phyloP scores from a whole-genome alignment of 2,329 filamentous ascomycete species.

The Epicoccum nigrum region DNA sequence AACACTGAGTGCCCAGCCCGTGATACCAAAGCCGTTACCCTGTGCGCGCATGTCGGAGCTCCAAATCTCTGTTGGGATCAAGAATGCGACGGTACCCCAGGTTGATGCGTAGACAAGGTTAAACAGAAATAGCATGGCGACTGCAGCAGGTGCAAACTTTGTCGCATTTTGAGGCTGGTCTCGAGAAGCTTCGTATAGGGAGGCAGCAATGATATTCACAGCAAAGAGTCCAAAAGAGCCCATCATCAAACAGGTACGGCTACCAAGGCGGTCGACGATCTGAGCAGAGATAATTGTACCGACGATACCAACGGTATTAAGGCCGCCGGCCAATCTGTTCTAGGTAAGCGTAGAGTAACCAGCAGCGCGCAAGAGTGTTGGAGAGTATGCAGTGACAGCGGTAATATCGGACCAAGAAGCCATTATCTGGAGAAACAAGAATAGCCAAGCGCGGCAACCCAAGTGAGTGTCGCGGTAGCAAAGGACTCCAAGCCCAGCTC shows the following conservation, averaged over 20 bases:
- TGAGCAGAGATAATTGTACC: slow-evolving; percentile 4
- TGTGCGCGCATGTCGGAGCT: slow-evolving; percentile 4
- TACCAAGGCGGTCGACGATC: slow-evolving; percentile 9
- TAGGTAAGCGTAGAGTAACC: slow-evolving; percentile 50
- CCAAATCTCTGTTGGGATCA: slow-evolving; percentile 10
- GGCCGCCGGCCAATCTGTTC: slow-evolving; percentile 57
- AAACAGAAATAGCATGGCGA: slow-evolving; percentile 3
- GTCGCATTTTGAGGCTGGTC: slow-evolving; percentile 4
- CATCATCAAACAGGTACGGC: slow-evolving; percentile 1
- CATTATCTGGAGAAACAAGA: slow-evolving; percentile 1
- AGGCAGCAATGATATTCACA: slow-evolving; percentile 40
- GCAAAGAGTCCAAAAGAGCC: slow-evolving; percentile 5
- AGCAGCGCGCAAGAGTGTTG: slow-evolving; percentile 19
- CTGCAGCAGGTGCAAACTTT: slow-evolving; percentile 2
- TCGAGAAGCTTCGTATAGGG: slow-evolving; percentile 18
- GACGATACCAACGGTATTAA: slow-evolving; percentile 46
- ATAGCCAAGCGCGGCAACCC: neutral
- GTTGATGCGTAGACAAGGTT: slow-evolving; percentile 4
- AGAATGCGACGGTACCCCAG: slow-evolving; percentile 6
- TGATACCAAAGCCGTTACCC: slow-evolving; percentile 8
- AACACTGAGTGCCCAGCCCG: slow-evolving; percentile 8
- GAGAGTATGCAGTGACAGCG: slow-evolving; percentile 3
- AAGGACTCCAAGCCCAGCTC: too few species aligned
- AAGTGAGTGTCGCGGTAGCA: too few species aligned
- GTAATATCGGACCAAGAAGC: slow-evolving; percentile 9